Evolutionary conservation across 176 grass and related monocot genomes (phyloP).

Genomic region (Paspalum vaginatum): DNA sequence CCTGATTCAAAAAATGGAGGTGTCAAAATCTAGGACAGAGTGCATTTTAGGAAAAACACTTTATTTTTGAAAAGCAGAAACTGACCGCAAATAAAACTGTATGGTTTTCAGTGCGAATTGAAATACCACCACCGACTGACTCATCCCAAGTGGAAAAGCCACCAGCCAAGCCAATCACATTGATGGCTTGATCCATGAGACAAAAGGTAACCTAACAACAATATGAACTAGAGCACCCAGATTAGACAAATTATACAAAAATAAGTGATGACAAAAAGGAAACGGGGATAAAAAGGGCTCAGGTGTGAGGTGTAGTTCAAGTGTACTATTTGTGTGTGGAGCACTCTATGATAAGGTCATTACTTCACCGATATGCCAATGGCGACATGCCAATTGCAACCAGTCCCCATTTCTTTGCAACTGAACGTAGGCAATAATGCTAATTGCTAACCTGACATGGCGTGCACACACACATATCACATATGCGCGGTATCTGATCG

Average conservation of each 20-base stretch:
- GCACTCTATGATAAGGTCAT: constrained; percentile 3
- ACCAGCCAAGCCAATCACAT: neutral
- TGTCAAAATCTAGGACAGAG: neutral
- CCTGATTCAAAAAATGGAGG: neutral
- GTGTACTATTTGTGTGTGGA: neutral
- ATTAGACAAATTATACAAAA: neutral
- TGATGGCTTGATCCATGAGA: neutral
- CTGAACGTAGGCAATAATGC: constrained; percentile 15
- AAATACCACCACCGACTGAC: neutral
- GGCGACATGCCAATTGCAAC: neutral
- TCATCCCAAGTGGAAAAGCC: constrained; percentile 6
- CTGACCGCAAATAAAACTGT: neutral
- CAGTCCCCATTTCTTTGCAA: constrained; percentile 30
- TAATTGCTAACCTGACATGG: constrained; percentile 14
- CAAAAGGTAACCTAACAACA: neutral
- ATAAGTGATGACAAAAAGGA: neutral
- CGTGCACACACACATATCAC: neutral
- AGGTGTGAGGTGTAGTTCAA: neutral
- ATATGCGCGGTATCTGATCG: neutral
- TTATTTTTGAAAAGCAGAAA: neutral
- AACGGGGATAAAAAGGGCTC: neutral
- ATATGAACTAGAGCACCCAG: neutral
- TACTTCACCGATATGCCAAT: neutral
- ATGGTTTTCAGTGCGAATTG: neutral
- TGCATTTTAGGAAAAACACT: neutral